Evolutionary conservation across 139 green algal species (phyloP).

Genomic region (Chlorella sorokiniana): DNA sequence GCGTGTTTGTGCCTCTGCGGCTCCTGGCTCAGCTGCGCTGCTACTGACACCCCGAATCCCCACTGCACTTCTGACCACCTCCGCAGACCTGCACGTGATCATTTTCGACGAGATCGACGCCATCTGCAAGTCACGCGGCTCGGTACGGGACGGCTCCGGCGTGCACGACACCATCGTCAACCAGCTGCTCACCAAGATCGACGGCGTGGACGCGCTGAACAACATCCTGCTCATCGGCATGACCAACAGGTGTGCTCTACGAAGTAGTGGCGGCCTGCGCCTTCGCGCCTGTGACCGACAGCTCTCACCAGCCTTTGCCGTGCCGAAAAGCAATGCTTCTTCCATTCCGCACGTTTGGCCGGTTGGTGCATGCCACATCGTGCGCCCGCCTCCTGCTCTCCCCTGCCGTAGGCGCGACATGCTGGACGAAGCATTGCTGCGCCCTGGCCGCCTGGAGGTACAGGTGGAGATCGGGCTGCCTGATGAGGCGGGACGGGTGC

Average conservation of each 20-base stretch:
- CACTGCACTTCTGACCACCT: neutral
- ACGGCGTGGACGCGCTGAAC: conserved; percentile 98
- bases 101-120: conserved; percentile 99
- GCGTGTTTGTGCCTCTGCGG: neutral
- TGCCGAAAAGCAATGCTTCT: neutral
- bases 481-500: conserved; percentile 87
- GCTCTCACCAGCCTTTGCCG: too few relatives aligned
- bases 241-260: conserved; percentile 60
- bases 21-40: neutral
- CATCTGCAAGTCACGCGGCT: conserved; percentile 99
- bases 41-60: neutral
- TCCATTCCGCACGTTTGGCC: neutral
- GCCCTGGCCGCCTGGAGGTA: conserved; percentile 94
- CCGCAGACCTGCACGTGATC: conserved; percentile 94
- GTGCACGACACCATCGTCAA: conserved; percentile 98
- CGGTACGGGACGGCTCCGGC: conserved; percentile 77
- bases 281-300: too few relatives aligned
- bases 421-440: conserved; percentile 97
- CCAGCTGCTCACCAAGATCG: conserved; percentile 99
- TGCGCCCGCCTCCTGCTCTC: neutral
- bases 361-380: neutral
- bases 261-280: too few relatives aligned
- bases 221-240: conserved; percentile 99
- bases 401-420: conserved; percentile 86
- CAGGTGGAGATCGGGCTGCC: conserved; percentile 98